A percentile compares a stretch with the other conserved stretches of the same genome.
Evolutionary conservation across 2,329 filamentous ascomycete genomes (phyloP).

Genomic region (Rutstroemia sydowiana): DNA sequence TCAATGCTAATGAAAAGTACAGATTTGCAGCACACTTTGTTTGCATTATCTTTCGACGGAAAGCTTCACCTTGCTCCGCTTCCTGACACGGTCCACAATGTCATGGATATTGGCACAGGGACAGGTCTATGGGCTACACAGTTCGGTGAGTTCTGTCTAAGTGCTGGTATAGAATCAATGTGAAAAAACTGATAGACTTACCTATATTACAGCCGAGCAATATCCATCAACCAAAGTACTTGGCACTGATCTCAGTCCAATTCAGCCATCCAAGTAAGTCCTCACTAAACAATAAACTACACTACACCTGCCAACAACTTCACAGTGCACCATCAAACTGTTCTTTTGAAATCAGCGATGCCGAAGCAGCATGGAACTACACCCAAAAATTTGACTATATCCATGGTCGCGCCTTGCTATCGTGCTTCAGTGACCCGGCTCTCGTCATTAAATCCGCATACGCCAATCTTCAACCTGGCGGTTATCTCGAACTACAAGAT

Average conservation of each 20-base stretch:
- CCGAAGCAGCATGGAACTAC: conserved; percentile 40
- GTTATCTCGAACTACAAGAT: conserved; percentile 14
- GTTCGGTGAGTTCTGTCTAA: conserved; percentile 25
- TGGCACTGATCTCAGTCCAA: neutral
- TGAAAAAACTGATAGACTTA: neutral
- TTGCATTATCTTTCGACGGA: conserved; percentile 9
- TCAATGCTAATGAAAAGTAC: neutral
- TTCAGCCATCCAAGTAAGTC: neutral
- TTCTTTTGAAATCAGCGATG: conserved; percentile 42
- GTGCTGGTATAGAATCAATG: neutral
- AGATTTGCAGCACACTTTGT: conserved; percentile 17
- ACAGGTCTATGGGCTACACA: conserved; percentile 16
- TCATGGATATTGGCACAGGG: conserved; percentile 15
- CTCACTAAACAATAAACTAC: neutral
- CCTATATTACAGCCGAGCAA: neutral
- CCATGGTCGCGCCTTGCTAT: conserved; percentile 27
- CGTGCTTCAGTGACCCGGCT: conserved; percentile 11
- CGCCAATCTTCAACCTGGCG: conserved; percentile 9
- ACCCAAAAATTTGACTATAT: conserved; percentile 43
- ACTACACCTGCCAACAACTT: neutral
- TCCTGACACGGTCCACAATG: neutral
- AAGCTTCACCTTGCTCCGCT: conserved; percentile 17
- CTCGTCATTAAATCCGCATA: conserved; percentile 7
- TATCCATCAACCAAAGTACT: neutral
- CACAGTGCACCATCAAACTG: conserved; percentile 8